Base-by-base conservation (phyloP, 2,329 filamentous ascomycete genomes). In the Pestalotiopsis sp. region DNA sequence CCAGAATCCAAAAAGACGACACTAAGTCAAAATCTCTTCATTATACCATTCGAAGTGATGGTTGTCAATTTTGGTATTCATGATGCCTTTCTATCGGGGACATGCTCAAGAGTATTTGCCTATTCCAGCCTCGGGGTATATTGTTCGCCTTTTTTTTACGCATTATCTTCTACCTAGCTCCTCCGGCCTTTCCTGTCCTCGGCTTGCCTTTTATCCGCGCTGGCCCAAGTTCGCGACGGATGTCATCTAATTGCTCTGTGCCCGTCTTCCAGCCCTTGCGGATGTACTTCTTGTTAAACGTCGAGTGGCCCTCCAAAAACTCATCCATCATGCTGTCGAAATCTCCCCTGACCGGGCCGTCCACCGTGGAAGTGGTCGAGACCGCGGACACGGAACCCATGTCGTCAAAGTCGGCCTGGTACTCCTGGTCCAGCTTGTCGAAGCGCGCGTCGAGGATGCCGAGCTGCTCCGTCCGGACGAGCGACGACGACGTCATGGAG, bases 261-360 rank as follows among this genome's bases (percentile, higher is more conserved):
- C 96, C 96, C 69, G 88, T 93, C 78, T 92, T 91, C 72, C 92
- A 90, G 77, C 92, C 93, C 81, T 95, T 94, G 83, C 95, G 95
- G 23, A 94, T 88, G 12, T 86, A 84, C 78, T 90, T 91, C 82
- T 94, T 94, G 1, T 92, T 92, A 27, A 87, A 87, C 80, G 90
- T 91, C 11, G 88, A 88, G 77, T 93, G 92, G 41, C 85, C 90
- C 9, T 90, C 92, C 31, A 98, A 82, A 81, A 99, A 99, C 68
- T 97, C 95, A 77, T 98, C 95, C 85, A 99, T 90, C 77, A 98
- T 94, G 70, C 85, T 88, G 77, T 97, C 91, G 80, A 99, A 97
- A 78, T 98, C 95, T 52, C 86, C 84, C 60, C 94, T 86, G 49
- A 93, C 83, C 11, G 91, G 87, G 0, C 91, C 92, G 77, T 82